Percentiles rank a stretch among this genome's conserved stretches.
Evolutionary conservation across 805 yeast species (phyloP).

Genomic region (Lipomyces orientalis): DNA sequence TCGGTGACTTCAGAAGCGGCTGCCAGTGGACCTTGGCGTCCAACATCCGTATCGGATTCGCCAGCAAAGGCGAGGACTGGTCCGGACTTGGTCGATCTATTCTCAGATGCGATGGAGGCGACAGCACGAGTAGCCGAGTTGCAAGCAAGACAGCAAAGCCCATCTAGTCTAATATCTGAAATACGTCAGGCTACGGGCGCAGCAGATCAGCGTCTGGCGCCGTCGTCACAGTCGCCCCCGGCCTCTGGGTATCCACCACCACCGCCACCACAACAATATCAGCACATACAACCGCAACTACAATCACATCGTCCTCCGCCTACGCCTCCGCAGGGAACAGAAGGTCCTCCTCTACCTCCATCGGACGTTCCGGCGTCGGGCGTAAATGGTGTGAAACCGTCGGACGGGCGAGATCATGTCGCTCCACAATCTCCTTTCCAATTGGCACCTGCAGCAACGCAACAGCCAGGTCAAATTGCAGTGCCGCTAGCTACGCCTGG

Average conservation of each 20-base stretch:
- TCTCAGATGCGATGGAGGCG: constrained; percentile 25
- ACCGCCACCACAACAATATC: too few relatives aligned
- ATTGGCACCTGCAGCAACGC: neutral
- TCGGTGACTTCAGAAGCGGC: neutral
- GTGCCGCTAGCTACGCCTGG: constrained; percentile 11
- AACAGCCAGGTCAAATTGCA: neutral
- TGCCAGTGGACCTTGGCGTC: neutral
- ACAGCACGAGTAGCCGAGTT: neutral
- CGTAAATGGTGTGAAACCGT: constrained; percentile 4
- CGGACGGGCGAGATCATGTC: constrained; percentile 14
- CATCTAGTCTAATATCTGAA: neutral
- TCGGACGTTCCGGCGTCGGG: constrained; percentile 1
- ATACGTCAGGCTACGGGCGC: constrained; percentile 12
- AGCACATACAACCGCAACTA: constrained; percentile 2
- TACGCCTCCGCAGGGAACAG: constrained; percentile 3
- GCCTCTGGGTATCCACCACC: neutral
- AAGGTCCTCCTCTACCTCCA: neutral
- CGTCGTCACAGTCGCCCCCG: neutral
- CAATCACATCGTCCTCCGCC: constrained; percentile 7
- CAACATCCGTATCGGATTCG: neutral
- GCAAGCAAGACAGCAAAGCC: neutral
- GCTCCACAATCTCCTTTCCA: constrained; percentile 8
- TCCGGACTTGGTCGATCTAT: constrained; percentile 30
- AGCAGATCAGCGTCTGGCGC: neutral
- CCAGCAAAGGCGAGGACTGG: constrained; percentile 15